Evolutionary conservation across 1,284 basidiomycete genomes (phyloP), one percentile per base, ranked within the genome.

Genomic region (Cutaneotrichosporon cutaneum): DNA sequence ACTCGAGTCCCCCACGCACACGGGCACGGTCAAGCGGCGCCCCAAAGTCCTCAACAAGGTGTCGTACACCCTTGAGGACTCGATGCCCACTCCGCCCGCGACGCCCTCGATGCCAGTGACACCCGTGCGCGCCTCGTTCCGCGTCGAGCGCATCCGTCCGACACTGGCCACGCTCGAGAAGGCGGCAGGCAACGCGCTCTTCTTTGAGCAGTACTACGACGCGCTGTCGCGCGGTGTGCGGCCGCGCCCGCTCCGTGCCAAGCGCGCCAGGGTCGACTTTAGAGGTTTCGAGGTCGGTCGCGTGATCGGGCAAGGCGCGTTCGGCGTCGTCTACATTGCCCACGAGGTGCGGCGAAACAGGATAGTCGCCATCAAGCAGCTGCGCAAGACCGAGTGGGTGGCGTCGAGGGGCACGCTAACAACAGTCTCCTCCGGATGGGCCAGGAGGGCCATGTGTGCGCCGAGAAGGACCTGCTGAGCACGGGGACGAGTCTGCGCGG

Each of bases 221-320:
- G 86, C 90, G n/a, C 83, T 96, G 53, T 84, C 94, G 21, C 51
- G 60, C 7, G 54, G 54, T 3, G 27, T 66, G 30, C 35, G 64
- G 51, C 30, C 53, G 9, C 50, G 57, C 47, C 35, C 39, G 24
- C 54, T 27, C n/a, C 50, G 56, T 32, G 44, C 51, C 26, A 54
- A 36, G 21, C 44, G 45, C 54, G 84, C 84, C 54, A 89, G 89
- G 75, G 89, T 97, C 48, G 89, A 90, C 72, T 87, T 87, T 58
- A 90, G 86, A 70, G 88, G 88, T 42, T 98, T 98, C 78, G 84
- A 87, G 67, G 90, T 90, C 77, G 85, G 97, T 68, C 91, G 96
- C 83, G 94, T 92, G 53, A 96, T 98, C 73, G 94, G 95, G 48
- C 92, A 96, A 77, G 94, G 94, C 71, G 94, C 95, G 7, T 99